Percentiles rank a stretch among this genome's conserved stretches.
phyloP scores from a whole-genome alignment of 192 early-diverging fungal genomes.

The Backusella parvicylindrica region DNA sequence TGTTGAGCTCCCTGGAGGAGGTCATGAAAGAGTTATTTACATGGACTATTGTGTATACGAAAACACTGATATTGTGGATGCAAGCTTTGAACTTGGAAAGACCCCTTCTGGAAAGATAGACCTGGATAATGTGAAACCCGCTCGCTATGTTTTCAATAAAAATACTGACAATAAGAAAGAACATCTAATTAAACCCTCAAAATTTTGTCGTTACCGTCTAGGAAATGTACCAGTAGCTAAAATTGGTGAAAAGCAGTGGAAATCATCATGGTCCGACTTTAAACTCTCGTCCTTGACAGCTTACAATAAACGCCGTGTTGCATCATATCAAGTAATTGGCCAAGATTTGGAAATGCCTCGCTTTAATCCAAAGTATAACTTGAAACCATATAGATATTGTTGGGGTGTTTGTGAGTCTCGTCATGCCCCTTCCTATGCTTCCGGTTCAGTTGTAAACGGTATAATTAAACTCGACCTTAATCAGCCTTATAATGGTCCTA shows the following conservation, averaged over 20 bases:
- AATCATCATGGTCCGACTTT: neutral
- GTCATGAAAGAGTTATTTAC: conserved; percentile 20
- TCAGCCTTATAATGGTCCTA: neutral
- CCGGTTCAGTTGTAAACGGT: conserved; percentile 33
- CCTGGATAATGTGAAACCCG: conserved; percentile 17
- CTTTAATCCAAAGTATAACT: conserved; percentile 27
- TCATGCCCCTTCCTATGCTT: conserved; percentile 26
- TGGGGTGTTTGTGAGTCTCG: conserved; percentile 36
- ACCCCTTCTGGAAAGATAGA: conserved; percentile 4
- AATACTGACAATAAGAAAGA: conserved; percentile 15
- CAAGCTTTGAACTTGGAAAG: conserved; percentile 34
- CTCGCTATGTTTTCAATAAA: conserved; percentile 18
- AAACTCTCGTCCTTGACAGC: neutral
- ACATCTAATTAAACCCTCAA: conserved; percentile 23
- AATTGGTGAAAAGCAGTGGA: neutral
- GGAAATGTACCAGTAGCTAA: conserved; percentile 18
- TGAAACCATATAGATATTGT: conserved; percentile 26
- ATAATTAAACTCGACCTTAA: conserved; percentile 35
- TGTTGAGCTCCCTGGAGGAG: conserved; percentile 18
- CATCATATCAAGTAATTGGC: conserved; percentile 26
- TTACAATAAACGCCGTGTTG: conserved; percentile 24
- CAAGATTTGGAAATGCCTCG: conserved; percentile 36
- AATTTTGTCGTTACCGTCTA: conserved; percentile 31
- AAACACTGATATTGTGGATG: conserved; percentile 37
- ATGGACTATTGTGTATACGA: conserved; percentile 34